Conservation (phyloP, 805 yeast species). For the Saccharomycopsis sp. region DNA sequence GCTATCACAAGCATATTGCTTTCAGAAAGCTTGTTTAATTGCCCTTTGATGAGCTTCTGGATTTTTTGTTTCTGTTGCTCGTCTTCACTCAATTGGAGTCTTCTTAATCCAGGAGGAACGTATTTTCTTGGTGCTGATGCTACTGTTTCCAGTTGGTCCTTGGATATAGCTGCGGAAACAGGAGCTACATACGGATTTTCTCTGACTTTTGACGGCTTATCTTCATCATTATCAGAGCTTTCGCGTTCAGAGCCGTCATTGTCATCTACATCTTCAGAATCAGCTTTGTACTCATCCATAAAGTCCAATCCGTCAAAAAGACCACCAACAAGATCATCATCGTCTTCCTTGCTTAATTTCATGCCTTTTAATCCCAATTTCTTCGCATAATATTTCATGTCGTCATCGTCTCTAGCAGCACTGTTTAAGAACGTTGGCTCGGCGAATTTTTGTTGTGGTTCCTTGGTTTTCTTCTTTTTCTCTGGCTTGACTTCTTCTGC, state of each 20-base stretch:
- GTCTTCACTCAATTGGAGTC: constrained; percentile 35
- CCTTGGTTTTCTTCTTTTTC: constrained; percentile 16
- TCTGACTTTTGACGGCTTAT: constrained; percentile 32
- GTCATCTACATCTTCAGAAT: constrained; percentile 34
- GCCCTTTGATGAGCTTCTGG: constrained; percentile 66
- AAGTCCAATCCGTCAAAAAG: constrained; percentile 55
- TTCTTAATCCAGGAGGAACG: constrained; percentile 82
- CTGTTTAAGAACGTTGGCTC: constrained; percentile 38
- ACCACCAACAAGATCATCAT: constrained; percentile 78
- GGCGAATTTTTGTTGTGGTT: constrained; percentile 9
- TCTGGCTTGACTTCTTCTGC: constrained; percentile 18
- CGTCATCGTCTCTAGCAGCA: constrained; percentile 63
- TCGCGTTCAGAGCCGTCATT: constrained; percentile 41
- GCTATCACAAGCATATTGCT: constrained; percentile 70
- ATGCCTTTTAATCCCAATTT: constrained; percentile 64
- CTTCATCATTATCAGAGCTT: constrained; percentile 35
- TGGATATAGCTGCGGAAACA: constrained; percentile 15
- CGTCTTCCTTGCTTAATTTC: constrained; percentile 45
- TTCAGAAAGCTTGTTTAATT: constrained; percentile 84
- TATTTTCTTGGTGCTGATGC: constrained; percentile 38
- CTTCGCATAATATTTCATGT: constrained; percentile 76
- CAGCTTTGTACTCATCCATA: constrained; percentile 11
- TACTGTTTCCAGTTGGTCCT: constrained; percentile 1
- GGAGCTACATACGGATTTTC: constrained; percentile 63
- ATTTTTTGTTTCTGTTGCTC: constrained; percentile 43